A percentile compares a stretch with the other conserved stretches of the same genome.
These are phyloP conservation scores for Strobilomyces dryophilus DNA, from an alignment of 768 basidiomycete species.

Conservation along the genomic window DNA sequence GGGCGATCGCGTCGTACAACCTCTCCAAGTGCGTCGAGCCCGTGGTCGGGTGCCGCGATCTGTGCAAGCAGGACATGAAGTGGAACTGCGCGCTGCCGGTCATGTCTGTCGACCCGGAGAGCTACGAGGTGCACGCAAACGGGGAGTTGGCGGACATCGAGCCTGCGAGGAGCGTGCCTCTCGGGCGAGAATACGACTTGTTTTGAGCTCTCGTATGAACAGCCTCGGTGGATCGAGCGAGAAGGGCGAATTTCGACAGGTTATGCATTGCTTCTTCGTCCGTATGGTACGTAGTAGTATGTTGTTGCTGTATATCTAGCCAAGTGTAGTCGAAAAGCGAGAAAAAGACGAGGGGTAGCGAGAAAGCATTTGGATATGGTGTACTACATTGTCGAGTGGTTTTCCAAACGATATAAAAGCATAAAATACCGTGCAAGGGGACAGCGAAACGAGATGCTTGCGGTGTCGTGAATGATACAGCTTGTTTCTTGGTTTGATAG, in stretches of 20 bases:
- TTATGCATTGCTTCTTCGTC: background rate
- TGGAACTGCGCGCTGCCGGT: slow-evolving; percentile 79
- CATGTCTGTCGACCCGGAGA: slow-evolving; percentile 91
- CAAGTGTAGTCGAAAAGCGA: background rate
- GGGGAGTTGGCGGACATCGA: slow-evolving; percentile 71
- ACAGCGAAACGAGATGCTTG: background rate
- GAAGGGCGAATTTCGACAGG: background rate
- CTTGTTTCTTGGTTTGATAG: background rate
- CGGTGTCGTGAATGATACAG: slow-evolving; percentile 6
- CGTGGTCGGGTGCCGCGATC: slow-evolving; percentile 68
- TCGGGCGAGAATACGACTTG: slow-evolving; percentile 73
- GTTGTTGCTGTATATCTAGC: slow-evolving; percentile 1
- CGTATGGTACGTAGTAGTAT: slow-evolving; percentile 6
- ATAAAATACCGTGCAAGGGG: slow-evolving; percentile 18
- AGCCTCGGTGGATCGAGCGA: background rate
- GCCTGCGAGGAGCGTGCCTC: slow-evolving; percentile 65
- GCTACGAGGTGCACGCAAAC: slow-evolving; percentile 79
- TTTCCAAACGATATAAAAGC: slow-evolving; percentile 15
- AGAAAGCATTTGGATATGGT: background rate
- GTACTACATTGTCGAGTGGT: slow-evolving; percentile 15
- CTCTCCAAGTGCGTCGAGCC: slow-evolving; percentile 70
- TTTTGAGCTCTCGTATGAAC: slow-evolving; percentile 44
- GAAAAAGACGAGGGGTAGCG: background rate
- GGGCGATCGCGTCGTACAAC: slow-evolving; percentile 59
- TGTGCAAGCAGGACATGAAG: slow-evolving; percentile 91